A percentile compares a stretch with the other conserved stretches of the same genome.
These are phyloP conservation scores for Sambucus nigra DNA, from an alignment of 129 eudicot species.

Conservation along the genomic window DNA sequence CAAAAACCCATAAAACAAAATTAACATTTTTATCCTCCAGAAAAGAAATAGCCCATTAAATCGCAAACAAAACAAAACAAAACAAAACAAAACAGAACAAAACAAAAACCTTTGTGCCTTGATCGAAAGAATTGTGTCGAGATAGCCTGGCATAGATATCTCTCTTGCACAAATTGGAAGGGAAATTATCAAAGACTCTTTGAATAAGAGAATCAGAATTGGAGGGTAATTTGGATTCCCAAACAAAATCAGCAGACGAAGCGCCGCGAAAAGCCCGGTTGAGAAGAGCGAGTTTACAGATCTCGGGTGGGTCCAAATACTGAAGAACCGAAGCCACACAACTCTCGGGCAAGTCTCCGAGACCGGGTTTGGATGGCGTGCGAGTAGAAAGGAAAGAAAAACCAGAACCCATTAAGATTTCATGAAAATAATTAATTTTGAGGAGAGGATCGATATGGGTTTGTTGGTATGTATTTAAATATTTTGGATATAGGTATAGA, in stretches of 20 bases:
- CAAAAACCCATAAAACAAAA: too few species aligned
- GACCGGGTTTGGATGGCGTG: constrained; percentile 28
- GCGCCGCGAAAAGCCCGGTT: constrained; percentile 77
- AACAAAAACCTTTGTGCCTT: constrained; percentile 56
- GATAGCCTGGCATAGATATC: constrained; percentile 60
- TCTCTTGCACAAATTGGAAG: constrained; percentile 44
- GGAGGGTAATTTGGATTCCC: constrained; percentile 76
- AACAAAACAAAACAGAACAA: background rate
- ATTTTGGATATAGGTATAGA: too few species aligned
- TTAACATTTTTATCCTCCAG: too few species aligned
- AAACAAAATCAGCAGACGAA: constrained; percentile 81
- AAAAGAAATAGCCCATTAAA: background rate
- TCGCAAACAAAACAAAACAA: background rate
- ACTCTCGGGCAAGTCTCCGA: constrained; percentile 92
- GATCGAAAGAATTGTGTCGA: constrained; percentile 52
- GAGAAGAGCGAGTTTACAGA: constrained; percentile 50
- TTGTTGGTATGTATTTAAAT: too few species aligned
- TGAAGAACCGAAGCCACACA: constrained; percentile 57
- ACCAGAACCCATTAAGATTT: constrained; percentile 54
- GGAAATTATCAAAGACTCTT: constrained; percentile 33
- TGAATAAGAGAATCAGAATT: constrained; percentile 39
- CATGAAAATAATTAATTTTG: too few species aligned
- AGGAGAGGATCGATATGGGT: too few species aligned
- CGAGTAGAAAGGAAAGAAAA: constrained; percentile 19
- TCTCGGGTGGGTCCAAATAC: constrained; percentile 58